Percentiles rank a stretch among this genome's conserved stretches.
These are phyloP conservation scores for Beauveria australis DNA, from an alignment of 2,329 filamentous ascomycete genomes.

Conservation along the genomic window DNA sequence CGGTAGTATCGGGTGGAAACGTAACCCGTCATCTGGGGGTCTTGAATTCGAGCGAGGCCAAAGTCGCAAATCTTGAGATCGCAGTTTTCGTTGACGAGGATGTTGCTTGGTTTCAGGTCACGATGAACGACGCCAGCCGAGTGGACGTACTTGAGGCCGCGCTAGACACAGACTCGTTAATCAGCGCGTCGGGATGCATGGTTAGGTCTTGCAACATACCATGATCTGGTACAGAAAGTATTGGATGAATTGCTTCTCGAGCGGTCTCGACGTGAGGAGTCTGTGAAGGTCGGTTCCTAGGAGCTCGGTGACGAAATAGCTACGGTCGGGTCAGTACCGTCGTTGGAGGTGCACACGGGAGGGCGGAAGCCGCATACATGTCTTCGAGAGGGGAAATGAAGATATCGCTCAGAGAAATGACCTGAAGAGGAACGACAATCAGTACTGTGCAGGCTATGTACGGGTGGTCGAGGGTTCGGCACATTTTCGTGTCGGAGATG, in stretches of 20 bases:
- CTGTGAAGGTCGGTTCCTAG: conserved; percentile 94
- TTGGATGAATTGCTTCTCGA: conserved; percentile 99
- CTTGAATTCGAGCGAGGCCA: conserved; percentile 91
- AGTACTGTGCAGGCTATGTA: not conserved
- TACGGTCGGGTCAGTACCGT: conserved; percentile 28
- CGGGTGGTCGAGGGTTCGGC: conserved; percentile 17
- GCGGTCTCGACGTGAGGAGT: conserved; percentile 84
- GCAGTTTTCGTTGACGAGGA: conserved; percentile 98
- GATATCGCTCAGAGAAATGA: conserved; percentile 98
- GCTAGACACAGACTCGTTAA: conserved; percentile 41
- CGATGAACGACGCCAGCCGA: conserved; percentile 96
- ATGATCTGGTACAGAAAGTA: conserved; percentile 99
- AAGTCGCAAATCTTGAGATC: conserved; percentile 99
- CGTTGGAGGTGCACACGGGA: conserved; percentile 15
- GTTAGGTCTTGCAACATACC: conserved; percentile 44
- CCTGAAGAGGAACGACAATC: conserved; percentile 38
- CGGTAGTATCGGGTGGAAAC: conserved; percentile 98
- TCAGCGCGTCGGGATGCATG: not conserved
- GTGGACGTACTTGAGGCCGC: conserved; percentile 97
- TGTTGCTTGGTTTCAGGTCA: conserved; percentile 97
- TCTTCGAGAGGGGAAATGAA: conserved; percentile 99
- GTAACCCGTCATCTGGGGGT: conserved; percentile 99
- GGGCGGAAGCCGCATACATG: conserved; percentile 55
- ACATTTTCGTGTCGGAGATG: conserved; percentile 97
- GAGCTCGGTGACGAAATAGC: conserved; percentile 97